Conservation (phyloP, 768 basidiomycete species). For the Dentipellis sp. region DNA sequence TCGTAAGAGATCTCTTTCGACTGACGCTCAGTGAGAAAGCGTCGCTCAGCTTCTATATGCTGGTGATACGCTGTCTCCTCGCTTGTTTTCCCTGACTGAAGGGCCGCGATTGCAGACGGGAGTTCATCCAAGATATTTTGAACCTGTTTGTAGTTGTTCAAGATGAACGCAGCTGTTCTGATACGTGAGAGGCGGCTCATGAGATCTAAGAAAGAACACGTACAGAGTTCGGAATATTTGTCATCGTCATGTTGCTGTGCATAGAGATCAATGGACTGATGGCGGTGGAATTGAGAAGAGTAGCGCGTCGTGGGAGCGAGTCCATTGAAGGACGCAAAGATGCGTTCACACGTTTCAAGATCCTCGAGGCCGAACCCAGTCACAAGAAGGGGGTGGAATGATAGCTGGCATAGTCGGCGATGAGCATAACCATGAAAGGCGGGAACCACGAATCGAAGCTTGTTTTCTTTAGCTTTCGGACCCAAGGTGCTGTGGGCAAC, state of each 20-base stretch:
- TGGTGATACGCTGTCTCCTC: background rate
- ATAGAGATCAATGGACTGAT: background rate
- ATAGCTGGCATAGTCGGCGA: background rate
- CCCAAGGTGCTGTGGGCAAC: too few species aligned
- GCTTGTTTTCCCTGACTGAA: background rate
- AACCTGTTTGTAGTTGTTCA: conserved; percentile 1
- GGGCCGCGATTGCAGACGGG: background rate
- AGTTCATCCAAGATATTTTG: background rate
- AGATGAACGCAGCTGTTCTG: too few species aligned
- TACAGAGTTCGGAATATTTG: background rate
- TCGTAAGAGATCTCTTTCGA: too few species aligned
- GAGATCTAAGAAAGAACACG: background rate
- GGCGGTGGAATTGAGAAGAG: background rate
- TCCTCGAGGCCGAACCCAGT: background rate
- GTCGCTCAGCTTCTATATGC: background rate
- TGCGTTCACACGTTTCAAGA: background rate
- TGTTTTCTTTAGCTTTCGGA: too few species aligned
- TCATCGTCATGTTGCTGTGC: background rate
- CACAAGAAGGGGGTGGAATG: background rate
- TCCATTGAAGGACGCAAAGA: background rate
- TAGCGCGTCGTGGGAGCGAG: background rate
- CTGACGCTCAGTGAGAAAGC: too few species aligned
- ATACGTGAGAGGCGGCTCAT: too few species aligned
- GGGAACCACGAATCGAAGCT: background rate
- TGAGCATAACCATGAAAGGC: background rate